A percentile compares a stretch with the other conserved stretches of the same genome.
These are phyloP conservation scores for Monosporozyma unispora DNA, from an alignment of 805 yeast species.

Conservation along the genomic window DNA sequence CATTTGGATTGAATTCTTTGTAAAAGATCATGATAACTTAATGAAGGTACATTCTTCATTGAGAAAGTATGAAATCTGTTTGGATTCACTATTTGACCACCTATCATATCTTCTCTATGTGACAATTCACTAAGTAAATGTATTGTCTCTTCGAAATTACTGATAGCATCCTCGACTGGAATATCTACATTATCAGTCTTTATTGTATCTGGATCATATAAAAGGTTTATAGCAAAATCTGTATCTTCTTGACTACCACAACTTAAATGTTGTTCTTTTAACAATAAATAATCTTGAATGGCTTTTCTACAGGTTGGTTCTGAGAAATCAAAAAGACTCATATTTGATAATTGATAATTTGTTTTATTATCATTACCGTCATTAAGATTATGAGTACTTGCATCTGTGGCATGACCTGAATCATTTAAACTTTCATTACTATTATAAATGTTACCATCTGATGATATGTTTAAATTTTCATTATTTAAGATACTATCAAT, in stretches of 20 bases:
- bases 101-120: conserved; percentile 3
- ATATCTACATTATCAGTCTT: conserved; percentile 1
- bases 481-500: conserved; percentile 5
- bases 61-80: conserved; percentile 12
- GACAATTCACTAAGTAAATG: conserved; percentile 10
- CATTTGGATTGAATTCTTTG: conserved; percentile 24
- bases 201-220: conserved; percentile 3
- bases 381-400: neutral
- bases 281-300: neutral
- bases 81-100: conserved; percentile 1
- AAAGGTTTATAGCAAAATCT: neutral
- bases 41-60: conserved; percentile 25
- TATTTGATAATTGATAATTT: neutral
- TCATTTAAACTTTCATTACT: neutral
- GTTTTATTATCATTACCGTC: neutral
- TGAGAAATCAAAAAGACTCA: conserved; percentile 1
- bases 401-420: neutral
- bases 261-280: neutral
- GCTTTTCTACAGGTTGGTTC: conserved; percentile 1
- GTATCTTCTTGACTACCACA: neutral
- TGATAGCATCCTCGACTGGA: conserved; percentile 8
- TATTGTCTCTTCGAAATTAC: conserved; percentile 14
- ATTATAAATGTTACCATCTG: conserved; percentile 1
- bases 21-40: conserved; percentile 19
- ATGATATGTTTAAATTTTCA: conserved; percentile 1